A percentile compares a stretch with the other conserved stretches of the same genome.
Conservation (phyloP, 2,329 filamentous ascomycete genomes). For the Exophiala xenobiotica region DNA sequence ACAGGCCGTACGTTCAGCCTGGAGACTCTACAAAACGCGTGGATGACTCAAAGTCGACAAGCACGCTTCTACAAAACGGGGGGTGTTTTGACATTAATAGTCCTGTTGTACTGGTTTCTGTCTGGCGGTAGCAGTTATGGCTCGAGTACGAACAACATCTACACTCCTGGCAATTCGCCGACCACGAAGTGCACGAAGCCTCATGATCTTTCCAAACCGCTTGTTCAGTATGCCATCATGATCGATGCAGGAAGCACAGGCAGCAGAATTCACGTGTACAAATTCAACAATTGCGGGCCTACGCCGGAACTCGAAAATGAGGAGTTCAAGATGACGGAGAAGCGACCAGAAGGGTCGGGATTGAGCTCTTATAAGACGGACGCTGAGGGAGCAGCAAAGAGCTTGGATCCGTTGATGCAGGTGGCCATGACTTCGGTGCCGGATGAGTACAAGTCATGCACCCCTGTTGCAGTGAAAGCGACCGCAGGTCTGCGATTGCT, state of each 20-base stretch:
- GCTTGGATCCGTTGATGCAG: conserved; percentile 82
- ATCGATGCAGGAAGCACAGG: conserved; percentile 97
- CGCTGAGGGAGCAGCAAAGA: conserved; percentile 82
- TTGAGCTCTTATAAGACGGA: conserved; percentile 86
- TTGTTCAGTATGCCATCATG: conserved; percentile 98
- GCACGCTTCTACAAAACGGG: conserved; percentile 62
- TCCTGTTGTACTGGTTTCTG: conserved; percentile 58
- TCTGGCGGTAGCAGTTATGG: conserved; percentile 36
- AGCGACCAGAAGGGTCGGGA: conserved; percentile 72
- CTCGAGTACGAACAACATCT: conserved; percentile 23
- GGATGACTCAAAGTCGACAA: conserved; percentile 63
- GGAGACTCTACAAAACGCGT: conserved; percentile 47
- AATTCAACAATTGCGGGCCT: conserved; percentile 96
- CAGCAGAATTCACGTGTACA: conserved; percentile 96
- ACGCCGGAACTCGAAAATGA: conserved; percentile 94
- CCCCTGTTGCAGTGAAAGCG: conserved; percentile 94
- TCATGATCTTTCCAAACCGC: conserved; percentile 81
- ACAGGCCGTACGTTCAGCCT: conserved; percentile 37
- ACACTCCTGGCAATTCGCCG: conserved; percentile 26
- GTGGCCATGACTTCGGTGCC: conserved; percentile 82
- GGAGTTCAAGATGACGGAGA: conserved; percentile 89
- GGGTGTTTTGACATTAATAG: conserved; percentile 57
- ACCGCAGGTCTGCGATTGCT: conserved; percentile 90
- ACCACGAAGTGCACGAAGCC: conserved; percentile 74
- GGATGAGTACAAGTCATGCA: conserved; percentile 85